Percentiles rank a stretch among this genome's conserved stretches.
Evolutionary conservation across 805 yeast species (phyloP).

Genomic region (Metschnikowia matae): DNA sequence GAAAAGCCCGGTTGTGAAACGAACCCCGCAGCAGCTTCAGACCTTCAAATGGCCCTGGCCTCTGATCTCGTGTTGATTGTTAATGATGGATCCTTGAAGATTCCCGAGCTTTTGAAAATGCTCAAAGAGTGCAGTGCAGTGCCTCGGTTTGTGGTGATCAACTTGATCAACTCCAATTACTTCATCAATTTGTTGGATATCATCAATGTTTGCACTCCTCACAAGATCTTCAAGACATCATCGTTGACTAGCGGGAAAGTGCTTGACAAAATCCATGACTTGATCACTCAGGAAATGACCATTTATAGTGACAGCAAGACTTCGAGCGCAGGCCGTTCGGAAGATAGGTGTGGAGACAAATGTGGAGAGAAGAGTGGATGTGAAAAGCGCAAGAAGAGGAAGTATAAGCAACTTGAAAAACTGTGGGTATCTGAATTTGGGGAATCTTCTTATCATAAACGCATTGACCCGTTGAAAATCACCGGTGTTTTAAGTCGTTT

Average conservation of each 20-base stretch:
- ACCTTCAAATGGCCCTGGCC: constrained; percentile 18
- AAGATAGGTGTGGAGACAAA: not conserved
- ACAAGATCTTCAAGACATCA: constrained; percentile 38
- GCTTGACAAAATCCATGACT: constrained; percentile 23
- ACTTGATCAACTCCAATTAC: constrained; percentile 38
- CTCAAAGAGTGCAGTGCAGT: constrained; percentile 7
- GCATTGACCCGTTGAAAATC: constrained; percentile 28
- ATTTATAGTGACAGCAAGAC: not conserved
- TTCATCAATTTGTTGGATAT: constrained; percentile 37
- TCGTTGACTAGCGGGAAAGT: constrained; percentile 26
- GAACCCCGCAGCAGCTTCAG: constrained; percentile 9
- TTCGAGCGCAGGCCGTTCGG: not conserved
- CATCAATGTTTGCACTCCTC: constrained; percentile 29
- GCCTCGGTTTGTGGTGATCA: constrained; percentile 34
- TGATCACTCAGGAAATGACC: constrained; percentile 25
- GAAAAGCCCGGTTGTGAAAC: not conserved
- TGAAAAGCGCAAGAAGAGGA: constrained; percentile 4
- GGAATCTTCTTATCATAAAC: constrained; percentile 18
- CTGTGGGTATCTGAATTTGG: constrained; percentile 9
- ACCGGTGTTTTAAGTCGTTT: constrained; percentile 24
- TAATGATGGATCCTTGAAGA: constrained; percentile 35
- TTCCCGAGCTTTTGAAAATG: constrained; percentile 23
- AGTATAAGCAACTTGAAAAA: constrained; percentile 9
- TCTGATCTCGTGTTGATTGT: constrained; percentile 32
- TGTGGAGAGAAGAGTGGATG: not conserved